Base-by-base conservation (phyloP, 108 stramenopile species). In the Cyclotella kingstonii region DNA sequence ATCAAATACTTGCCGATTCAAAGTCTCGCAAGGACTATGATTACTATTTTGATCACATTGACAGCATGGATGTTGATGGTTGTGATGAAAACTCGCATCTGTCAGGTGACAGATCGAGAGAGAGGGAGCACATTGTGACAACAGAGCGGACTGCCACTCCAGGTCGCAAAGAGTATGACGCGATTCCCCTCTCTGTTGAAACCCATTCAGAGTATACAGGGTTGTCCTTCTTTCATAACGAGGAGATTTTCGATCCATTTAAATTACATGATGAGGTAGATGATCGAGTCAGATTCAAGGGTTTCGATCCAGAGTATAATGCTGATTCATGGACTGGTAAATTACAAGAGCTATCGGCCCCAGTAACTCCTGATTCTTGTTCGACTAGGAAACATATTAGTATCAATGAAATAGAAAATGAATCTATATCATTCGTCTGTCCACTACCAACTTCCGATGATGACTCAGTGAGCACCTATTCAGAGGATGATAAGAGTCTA, bases 11-110 rank as follows among this genome's bases (percentile, higher is more conserved):
- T 25, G 33, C 48, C 14, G 38, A 68, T 43, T 15, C 45, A 39
- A 38, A 48, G 15, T 58, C 56, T 39, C 34, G 66, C 4, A 47
- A 18, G 23, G 66, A 68, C 31, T 68, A 68, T 41, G 66, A 68
- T 58, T 36, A n/a, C n/a, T 56, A n/a, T n/a, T n/a, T n/a, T n/a
- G n/a, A n/a, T n/a, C n/a, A n/a, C n/a, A n/a, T n/a, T n/a, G n/a
- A n/a, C n/a, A n/a, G n/a, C n/a, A n/a, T n/a, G n/a, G n/a, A n/a
- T 40, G 4, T 40, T 2, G 41, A 25, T 56, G 39, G 25, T 28
- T 2, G 7, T 21, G 31, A 41, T 14, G 55, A 56, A 1, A 23
- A 36, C 36, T 9, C 36, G n/a, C n/a, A n/a, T n/a, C n/a, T n/a
- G n/a, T n/a, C n/a, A n/a, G n/a, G n/a, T n/a, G n/a, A n/a, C n/a